phyloP scores from a whole-genome alignment of 345 rosid species.

The sweet orange (Citrus sinensis) region DVS_A1.0 CM039164.1:1063001-1063500 shows the following conservation, averaged over 20 bases:
- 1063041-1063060: conserved; percentile 31
- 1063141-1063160: conserved; percentile 21
- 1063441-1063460: background rate
- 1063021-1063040: conserved; percentile 45
- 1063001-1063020: background rate
- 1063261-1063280: conserved; percentile 71
- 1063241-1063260: conserved; percentile 60
- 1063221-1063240: conserved; percentile 54
- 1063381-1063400: too few species aligned
- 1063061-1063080: conserved; percentile 23
- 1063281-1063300: conserved; percentile 54
- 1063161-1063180: conserved; percentile 37
- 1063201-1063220: conserved; percentile 49
- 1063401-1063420: background rate
- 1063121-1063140: background rate
- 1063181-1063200: conserved; percentile 28
- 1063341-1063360: background rate
- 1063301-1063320: background rate
- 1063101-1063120: conserved; percentile 19
- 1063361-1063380: background rate
- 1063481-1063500: conserved; percentile 5
- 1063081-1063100: conserved; percentile 29
- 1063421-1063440: background rate
- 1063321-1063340: background rate
- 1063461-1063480: background rate